phyloP scores from a whole-genome alignment of 257 asterid species.

The Solanum rostratum region DNA sequence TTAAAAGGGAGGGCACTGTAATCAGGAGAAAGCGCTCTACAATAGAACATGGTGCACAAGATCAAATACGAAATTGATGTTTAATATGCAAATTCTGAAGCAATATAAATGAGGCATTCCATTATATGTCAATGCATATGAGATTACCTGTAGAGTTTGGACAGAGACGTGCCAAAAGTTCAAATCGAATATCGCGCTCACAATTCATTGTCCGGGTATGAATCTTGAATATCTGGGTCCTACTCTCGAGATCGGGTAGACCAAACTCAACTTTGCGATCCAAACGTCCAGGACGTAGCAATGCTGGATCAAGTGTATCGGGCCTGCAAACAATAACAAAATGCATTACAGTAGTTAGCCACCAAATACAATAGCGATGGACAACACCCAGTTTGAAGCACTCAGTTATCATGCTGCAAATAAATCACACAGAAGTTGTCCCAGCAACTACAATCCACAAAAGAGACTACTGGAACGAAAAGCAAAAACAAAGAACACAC shows the following conservation, averaged over 20 bases:
- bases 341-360: background rate
- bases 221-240: conserved; percentile 71
- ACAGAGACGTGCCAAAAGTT: conserved; percentile 85
- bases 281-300: conserved; percentile 84
- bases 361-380: background rate
- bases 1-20: background rate
- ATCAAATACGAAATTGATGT: background rate
- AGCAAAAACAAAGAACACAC: background rate
- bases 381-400: background rate
- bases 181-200: conserved; percentile 68
- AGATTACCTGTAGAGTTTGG: conserved; percentile 85
- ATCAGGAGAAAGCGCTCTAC: background rate
- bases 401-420: background rate
- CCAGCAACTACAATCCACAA: background rate
- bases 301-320: conserved; percentile 93
- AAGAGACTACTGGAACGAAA: background rate
- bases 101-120: background rate
- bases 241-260: conserved; percentile 78
- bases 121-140: background rate
- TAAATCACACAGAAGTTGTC: background rate
- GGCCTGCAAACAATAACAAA: conserved; percentile 38
- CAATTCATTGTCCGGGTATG: conserved; percentile 84
- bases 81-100: background rate
- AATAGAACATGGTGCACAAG: background rate
- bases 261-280: conserved; percentile 98